Conservation (phyloP, 371 early-diverging fungal species). For the Rhizopus sp. region DNA sequence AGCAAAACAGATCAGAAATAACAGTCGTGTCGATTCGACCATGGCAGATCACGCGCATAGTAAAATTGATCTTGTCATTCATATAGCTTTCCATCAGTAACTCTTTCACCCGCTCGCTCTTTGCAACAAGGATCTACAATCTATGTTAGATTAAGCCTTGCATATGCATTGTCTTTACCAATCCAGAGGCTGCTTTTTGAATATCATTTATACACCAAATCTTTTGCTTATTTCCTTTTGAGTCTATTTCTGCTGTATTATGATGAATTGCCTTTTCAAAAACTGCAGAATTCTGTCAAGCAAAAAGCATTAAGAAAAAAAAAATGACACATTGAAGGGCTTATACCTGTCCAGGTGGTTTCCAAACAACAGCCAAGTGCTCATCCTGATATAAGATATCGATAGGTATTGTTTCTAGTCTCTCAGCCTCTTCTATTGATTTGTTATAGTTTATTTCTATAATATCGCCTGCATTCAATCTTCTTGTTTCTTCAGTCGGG, state of each 20-base stretch:
- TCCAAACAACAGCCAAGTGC: conserved; percentile 54
- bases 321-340: conserved; percentile 11
- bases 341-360: conserved; percentile 54
- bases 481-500: conserved; percentile 45
- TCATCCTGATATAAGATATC: conserved; percentile 50
- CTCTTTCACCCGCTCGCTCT: conserved; percentile 33
- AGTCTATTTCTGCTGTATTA: conserved; percentile 22
- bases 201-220: conserved; percentile 37
- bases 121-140: conserved; percentile 53
- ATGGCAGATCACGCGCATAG: conserved; percentile 52
- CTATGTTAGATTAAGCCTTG: neutral
- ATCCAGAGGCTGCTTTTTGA: conserved; percentile 59
- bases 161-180: conserved; percentile 32
- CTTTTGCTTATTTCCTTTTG: conserved; percentile 20
- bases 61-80: conserved; percentile 29
- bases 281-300: conserved; percentile 19
- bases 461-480: conserved; percentile 39
- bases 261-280: conserved; percentile 36
- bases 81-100: conserved; percentile 31
- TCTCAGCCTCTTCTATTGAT: conserved; percentile 34
- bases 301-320: conserved; percentile 18
- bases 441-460: conserved; percentile 47
- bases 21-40: conserved; percentile 32
- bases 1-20: conserved; percentile 8
- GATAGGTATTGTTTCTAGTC: conserved; percentile 36